Evolutionary conservation across 2,329 filamentous ascomycete genomes (phyloP), one percentile per base, ranked within the genome.

Genomic region (Botrytis medusae): DNA sequence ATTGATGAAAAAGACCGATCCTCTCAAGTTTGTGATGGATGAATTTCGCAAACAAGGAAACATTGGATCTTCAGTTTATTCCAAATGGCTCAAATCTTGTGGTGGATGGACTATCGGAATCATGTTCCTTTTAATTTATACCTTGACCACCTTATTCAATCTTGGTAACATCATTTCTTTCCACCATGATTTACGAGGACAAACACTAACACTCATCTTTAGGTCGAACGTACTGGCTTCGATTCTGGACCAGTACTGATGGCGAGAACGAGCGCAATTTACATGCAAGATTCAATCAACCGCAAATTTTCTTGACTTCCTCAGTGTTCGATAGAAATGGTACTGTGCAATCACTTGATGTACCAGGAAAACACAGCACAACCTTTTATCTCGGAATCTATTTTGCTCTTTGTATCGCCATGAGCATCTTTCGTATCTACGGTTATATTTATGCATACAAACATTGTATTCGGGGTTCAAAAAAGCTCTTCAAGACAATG

Each of bases 391-490:
- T 74, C 12, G 57, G 51, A 34, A 54, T 69, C 2, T 74, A 74
- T 63, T 71, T 74, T 37, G 54, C 54, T 1, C 61, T 74, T 22
- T 74, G 69, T 32, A 4, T 73, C 10, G 51, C 46, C 40, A 44
- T 48, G n/a, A 68, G 62, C 25, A 29, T 42, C 54, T 51, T 63
- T 48, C 71, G 60, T 32, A 67, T 72, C 10, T 74, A 46, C 22
- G 86, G 88, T 72, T 93, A 88, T 81, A 86, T 87, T 74, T 88
- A 89, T 80, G 84, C 91, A 10, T 92, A 90, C 77, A 75, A 83
- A 16, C 89, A 90, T 63, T 91, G 91, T 12, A 84, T 94, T 76
- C 86, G 85, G 73, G 92, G 91, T 1, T 93, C 91, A 25, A 85
- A 88, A 61, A 83, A 83, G 64, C 83, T 94, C 6, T 95, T 94